phyloP scores from a whole-genome alignment of 2,329 filamentous ascomycete genomes.

The Sarocladium strictum region DNA sequence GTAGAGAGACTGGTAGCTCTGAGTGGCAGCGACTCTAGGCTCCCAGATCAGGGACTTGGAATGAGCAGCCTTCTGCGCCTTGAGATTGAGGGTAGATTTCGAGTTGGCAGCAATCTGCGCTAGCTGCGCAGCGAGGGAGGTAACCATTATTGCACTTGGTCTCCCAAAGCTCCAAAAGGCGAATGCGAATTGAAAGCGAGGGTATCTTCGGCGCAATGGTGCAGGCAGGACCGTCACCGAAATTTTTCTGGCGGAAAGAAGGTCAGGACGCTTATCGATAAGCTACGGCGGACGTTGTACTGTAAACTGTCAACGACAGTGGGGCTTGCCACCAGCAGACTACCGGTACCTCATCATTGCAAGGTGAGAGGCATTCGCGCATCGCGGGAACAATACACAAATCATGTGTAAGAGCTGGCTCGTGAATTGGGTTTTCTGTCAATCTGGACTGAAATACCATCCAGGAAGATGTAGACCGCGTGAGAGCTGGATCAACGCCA shows the following conservation, averaged over 20 bases:
- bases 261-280: slow-evolving; percentile 9
- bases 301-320: not conserved
- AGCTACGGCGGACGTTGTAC: not conserved
- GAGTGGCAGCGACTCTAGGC: slow-evolving; percentile 71
- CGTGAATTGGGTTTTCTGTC: too few relatives aligned
- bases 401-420: too few relatives aligned
- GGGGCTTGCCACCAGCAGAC: not conserved
- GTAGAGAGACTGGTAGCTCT: slow-evolving; percentile 87
- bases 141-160: slow-evolving; percentile 54
- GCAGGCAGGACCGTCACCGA: not conserved
- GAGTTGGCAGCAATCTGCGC: slow-evolving; percentile 86
- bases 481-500: too few relatives aligned
- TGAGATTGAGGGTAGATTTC: slow-evolving; percentile 85
- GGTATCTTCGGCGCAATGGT: slow-evolving; percentile 6
- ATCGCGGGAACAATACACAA: too few relatives aligned
- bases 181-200: not conserved
- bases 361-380: too few relatives aligned
- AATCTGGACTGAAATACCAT: too few relatives aligned
- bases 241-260: slow-evolving; percentile 10
- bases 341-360: too few relatives aligned
- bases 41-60: slow-evolving; percentile 95
- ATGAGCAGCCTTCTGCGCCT: slow-evolving; percentile 86
- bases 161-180: not conserved
- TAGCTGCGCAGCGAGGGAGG: slow-evolving; percentile 87
- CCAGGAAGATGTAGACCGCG: too few relatives aligned